phyloP scores from a whole-genome alignment of 805 yeast species.

The Lipomyces lipofer region DNA sequence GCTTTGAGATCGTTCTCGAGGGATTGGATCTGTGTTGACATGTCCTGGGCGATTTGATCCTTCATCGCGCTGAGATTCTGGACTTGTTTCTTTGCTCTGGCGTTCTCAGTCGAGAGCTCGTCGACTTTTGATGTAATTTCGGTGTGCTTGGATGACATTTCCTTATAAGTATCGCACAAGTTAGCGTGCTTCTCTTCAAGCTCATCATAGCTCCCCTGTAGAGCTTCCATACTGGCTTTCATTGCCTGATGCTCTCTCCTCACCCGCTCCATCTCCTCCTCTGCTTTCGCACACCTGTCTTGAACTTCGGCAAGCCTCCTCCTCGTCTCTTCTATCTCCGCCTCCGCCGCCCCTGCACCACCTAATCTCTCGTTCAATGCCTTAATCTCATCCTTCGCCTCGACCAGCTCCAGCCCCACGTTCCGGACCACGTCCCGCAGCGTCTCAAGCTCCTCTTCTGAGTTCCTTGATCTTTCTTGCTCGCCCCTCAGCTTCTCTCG shows the following conservation, averaged over 20 bases:
- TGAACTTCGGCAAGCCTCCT: slow-evolving; percentile 28
- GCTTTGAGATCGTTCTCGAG: slow-evolving; percentile 31
- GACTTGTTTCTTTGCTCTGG: slow-evolving; percentile 31
- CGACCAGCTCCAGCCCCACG: slow-evolving; percentile 78
- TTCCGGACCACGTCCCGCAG: slow-evolving; percentile 73
- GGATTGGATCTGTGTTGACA: slow-evolving; percentile 30
- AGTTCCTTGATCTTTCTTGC: slow-evolving; percentile 6
- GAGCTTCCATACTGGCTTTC: no score
- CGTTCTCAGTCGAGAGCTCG: slow-evolving; percentile 39
- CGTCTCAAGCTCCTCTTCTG: slow-evolving; percentile 61
- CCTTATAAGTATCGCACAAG: slow-evolving; percentile 29
- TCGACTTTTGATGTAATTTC: slow-evolving; percentile 3
- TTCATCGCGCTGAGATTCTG: slow-evolving; percentile 22
- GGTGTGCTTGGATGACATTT: not conserved
- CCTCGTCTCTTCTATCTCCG: slow-evolving; percentile 24
- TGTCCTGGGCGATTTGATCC: slow-evolving; percentile 31
- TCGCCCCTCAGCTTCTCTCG: no score
- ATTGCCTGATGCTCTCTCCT: no score
- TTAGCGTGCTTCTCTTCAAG: slow-evolving; percentile 19
- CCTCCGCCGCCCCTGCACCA: slow-evolving; percentile 2
- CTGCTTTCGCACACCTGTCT: no score
- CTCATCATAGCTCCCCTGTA: slow-evolving; percentile 22
- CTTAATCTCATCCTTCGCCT: slow-evolving; percentile 52
- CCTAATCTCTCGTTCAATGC: slow-evolving; percentile 7
- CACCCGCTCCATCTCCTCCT: slow-evolving; percentile 18